Conservation (phyloP, 805 yeast species). For the Lipomyces oligophaga region DNA sequence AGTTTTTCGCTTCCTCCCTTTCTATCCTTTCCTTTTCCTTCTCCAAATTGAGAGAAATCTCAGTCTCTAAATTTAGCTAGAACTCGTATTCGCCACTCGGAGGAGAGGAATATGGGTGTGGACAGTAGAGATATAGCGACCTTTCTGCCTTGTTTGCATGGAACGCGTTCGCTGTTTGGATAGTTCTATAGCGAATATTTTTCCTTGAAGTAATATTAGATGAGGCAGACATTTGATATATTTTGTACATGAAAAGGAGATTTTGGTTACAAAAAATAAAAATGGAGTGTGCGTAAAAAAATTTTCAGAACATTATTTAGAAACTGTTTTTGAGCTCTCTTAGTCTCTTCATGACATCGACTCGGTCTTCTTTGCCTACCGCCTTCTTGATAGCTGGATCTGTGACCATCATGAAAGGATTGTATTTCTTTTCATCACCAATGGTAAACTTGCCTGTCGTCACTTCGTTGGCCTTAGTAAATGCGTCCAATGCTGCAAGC, state of each 20-base stretch:
- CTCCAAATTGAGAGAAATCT: conserved; percentile 1
- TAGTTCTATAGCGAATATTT: background rate
- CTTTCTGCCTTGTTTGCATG: background rate
- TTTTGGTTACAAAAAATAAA: no score
- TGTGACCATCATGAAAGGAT: conserved; percentile 76
- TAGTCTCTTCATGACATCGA: conserved; percentile 64
- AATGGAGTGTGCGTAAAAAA: no score
- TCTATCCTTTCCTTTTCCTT: conserved; percentile 3
- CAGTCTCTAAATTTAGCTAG: conserved; percentile 26
- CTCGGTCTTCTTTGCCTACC: conserved; percentile 50
- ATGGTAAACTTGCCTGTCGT: conserved; percentile 88
- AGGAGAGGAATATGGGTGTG: conserved; percentile 28
- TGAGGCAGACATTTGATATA: background rate
- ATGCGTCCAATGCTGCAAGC: conserved; percentile 52
- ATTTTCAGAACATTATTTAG: conserved; percentile 3
- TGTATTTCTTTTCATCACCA: conserved; percentile 72
- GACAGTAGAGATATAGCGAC: conserved; percentile 27
- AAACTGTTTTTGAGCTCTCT: conserved; percentile 68
- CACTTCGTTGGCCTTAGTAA: conserved; percentile 52
- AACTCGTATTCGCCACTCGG: conserved; percentile 24
- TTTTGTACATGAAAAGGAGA: background rate
- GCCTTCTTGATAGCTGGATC: conserved; percentile 61
- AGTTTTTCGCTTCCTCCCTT: background rate
- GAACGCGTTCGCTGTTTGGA: conserved; percentile 2
- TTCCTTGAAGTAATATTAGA: background rate